Evolutionary conservation across 139 green algal species (phyloP).

Genomic region (Chlamydomonas schloesseri): DNA sequence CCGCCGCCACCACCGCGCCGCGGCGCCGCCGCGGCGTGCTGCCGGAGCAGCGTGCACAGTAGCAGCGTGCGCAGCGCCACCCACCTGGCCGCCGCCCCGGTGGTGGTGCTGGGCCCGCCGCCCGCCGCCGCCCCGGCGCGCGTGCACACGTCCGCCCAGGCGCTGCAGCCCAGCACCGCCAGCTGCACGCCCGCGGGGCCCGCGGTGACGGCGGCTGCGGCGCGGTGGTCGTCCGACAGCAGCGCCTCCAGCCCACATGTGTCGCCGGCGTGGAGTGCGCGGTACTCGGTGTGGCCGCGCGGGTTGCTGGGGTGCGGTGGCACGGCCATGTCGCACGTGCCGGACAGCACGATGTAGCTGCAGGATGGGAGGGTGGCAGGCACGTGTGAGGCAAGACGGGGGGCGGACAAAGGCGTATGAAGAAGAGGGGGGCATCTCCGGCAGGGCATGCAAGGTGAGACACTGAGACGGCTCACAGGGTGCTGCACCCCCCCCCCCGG

Average conservation of each 20-base stretch:
- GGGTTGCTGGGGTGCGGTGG: constrained; percentile 18
- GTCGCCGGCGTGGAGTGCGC: not conserved
- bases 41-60: not conserved
- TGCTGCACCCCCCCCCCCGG: no score
- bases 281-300: not conserved
- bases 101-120: no score
- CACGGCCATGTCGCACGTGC: not conserved
- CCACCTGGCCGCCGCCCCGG: not conserved
- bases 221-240: not conserved
- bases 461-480: no score
- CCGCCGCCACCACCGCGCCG: not conserved
- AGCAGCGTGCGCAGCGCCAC: not conserved
- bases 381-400: no score
- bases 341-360: constrained; percentile 22
- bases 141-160: constrained; percentile 13
- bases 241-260: constrained; percentile 12
- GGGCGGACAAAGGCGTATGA: no score
- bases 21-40: not conserved
- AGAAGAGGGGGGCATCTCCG: no score
- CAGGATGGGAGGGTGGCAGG: no score
- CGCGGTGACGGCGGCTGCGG: not conserved
- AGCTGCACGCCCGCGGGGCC: not conserved
- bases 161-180: not conserved
- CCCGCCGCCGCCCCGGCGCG: not conserved
- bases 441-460: no score